A percentile compares a stretch with the other conserved stretches of the same genome.
Evolutionary conservation across 257 asterid species (phyloP).

Genomic region (Capsicum baccatum): DNA sequence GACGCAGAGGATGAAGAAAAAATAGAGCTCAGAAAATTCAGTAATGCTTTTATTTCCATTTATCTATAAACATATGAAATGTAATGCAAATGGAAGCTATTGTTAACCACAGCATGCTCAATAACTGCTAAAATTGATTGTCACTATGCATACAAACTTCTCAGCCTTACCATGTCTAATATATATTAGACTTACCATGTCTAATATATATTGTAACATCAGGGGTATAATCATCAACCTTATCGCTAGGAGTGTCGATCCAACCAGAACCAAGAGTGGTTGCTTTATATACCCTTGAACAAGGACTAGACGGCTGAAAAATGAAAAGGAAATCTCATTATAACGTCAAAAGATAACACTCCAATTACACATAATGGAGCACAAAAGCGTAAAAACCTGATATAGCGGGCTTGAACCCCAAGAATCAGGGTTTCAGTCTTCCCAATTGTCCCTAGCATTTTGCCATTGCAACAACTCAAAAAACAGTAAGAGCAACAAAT

Average conservation of each 20-base stretch:
- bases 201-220: neutral
- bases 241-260: too few relatives aligned
- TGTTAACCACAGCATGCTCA: too few relatives aligned
- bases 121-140: neutral
- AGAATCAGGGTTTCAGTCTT: conserved; percentile 92
- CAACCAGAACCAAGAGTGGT: conserved; percentile 34
- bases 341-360: neutral
- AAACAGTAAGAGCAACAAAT: neutral
- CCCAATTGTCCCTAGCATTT: conserved; percentile 84
- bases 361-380: neutral
- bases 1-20: too few relatives aligned
- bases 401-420: conserved; percentile 94
- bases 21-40: too few relatives aligned
- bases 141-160: neutral
- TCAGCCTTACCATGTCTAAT: neutral
- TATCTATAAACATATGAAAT: too few relatives aligned
- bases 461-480: conserved; percentile 26
- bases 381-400: conserved; percentile 53
- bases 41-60: too few relatives aligned
- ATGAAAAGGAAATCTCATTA: conserved; percentile 8
- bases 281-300: conserved; percentile 82
- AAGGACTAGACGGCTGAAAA: conserved; percentile 81
- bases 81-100: too few relatives aligned
- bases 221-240: neutral
- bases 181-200: neutral